Evolutionary conservation across 23 red algal species (phyloP), one percentile per base, ranked within the genome.

Genomic region (Agarophyton chilense): DNA sequence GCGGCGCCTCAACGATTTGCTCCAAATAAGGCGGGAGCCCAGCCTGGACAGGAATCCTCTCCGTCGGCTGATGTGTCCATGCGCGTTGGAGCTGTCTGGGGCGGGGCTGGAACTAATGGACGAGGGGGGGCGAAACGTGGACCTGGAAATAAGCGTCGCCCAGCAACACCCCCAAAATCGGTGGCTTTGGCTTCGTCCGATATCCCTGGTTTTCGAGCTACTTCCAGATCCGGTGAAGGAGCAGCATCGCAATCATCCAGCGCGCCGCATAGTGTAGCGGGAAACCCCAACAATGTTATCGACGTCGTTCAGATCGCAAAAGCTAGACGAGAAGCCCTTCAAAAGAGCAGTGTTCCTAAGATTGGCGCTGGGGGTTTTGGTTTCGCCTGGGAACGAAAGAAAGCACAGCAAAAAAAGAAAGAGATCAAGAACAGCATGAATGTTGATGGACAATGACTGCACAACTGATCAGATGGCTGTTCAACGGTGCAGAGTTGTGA

Each of bases 31-130:
- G 68, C n/a, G 8, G 43, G 19, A 6, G 68, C 68, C n/a, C 41
- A 43, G 40, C 68, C 41, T 14, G 47, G n/a, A 12, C 29, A 74
- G 43, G 40, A 53, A 9, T 51, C 7, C 38, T 9, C 49, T 51
- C 88, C 57, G 10, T 43, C 65, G 21, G 39, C 88, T 56, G 88
- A 91, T 91, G 88, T 91, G 21, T 65, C 88, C 21, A 35, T 82
- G 50, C 65, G 88, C 25, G 88, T 49, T 57, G 88, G 76, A 55
- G 88, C 88, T 9, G 88, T 91, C 4, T 91, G 88, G 88, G 88
- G 88, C 5, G 88, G 88, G 31, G 75, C 88, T 71, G 62, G 25
- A 18, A 73, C 26, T 82, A 40, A 76, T 32, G 65, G 66, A 5
- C 77, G 77, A 43, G 88, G 76, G 5, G 51, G 65, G 45, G 75